Conservation (phyloP, 495 filamentous ascomycete genomes). For the Haplographium delicatum region DNA sequence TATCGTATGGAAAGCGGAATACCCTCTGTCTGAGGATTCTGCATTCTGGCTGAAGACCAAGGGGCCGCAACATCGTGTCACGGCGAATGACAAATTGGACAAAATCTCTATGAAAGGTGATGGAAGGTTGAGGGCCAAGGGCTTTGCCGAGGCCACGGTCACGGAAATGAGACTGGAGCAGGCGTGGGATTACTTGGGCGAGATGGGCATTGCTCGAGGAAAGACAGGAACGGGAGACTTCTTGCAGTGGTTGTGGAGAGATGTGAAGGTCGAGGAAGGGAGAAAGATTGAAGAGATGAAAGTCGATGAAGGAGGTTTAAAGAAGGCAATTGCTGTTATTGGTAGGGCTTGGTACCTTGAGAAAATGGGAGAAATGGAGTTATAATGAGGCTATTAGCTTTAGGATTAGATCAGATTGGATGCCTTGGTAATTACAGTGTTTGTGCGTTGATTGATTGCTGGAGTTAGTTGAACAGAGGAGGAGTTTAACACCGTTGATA, state of each 20-base stretch:
- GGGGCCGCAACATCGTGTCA: conserved; percentile 25
- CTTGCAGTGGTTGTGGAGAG: conserved; percentile 11
- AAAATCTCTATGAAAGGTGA: conserved; percentile 1
- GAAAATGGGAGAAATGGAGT: neutral
- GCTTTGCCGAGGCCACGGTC: conserved; percentile 18
- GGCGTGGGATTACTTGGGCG: conserved; percentile 29
- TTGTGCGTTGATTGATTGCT: no score
- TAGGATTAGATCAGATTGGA: neutral
- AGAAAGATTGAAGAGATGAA: conserved; percentile 1
- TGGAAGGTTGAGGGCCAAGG: conserved; percentile 8
- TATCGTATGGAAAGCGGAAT: conserved; percentile 30
- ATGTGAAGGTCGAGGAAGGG: conserved; percentile 13
- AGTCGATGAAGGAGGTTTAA: neutral
- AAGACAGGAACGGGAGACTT: neutral
- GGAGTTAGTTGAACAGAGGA: no score
- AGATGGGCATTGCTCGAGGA: conserved; percentile 12
- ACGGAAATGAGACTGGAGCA: conserved; percentile 25
- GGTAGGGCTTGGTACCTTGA: conserved; percentile 16
- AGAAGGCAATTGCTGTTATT: conserved; percentile 6
- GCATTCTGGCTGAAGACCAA: conserved; percentile 34
- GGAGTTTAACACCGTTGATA: no score
- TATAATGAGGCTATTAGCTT: neutral
- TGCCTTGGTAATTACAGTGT: no score
- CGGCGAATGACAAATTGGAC: conserved; percentile 14
- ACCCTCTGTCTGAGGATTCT: conserved; percentile 10